Conservation (phyloP, 2,329 filamentous ascomycete species). For the Cladosporium colombiae region DNA sequence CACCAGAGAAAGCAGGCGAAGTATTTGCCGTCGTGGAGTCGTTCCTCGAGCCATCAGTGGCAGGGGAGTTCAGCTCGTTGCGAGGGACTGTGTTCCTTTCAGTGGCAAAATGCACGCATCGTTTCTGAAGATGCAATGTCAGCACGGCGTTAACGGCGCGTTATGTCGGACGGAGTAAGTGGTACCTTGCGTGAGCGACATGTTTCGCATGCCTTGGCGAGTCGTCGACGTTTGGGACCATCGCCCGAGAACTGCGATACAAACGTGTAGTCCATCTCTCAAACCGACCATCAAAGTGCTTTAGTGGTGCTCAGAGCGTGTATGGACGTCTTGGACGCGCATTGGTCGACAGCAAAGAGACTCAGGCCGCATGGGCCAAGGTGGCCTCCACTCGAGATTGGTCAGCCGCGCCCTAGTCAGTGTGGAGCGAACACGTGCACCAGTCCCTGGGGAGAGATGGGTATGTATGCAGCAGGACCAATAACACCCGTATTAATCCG, state of each 20-base stretch:
- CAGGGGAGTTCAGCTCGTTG: conserved; percentile 13
- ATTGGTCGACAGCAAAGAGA: background rate
- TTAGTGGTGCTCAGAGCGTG: background rate
- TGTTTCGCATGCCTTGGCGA: conserved; percentile 37
- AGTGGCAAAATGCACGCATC: conserved; percentile 34
- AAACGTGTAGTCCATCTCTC: conserved; percentile 36
- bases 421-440: background rate
- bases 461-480: background rate
- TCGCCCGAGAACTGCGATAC: conserved; percentile 37
- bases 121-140: conserved; percentile 30
- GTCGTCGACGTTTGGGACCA: conserved; percentile 34
- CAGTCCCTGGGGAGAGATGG: background rate
- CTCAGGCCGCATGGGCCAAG: background rate
- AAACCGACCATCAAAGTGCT: background rate
- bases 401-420: background rate
- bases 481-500: background rate
- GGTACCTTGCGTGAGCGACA: conserved; percentile 35
- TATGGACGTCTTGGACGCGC: background rate
- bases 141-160: background rate
- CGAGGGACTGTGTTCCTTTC: conserved; percentile 16
- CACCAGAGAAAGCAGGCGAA: conserved; percentile 17
- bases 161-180: background rate
- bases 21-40: conserved; percentile 16
- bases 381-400: background rate
- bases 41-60: conserved; percentile 22